These are phyloP conservation scores for Canavalia ensiformis DNA, from an alignment of 306 rosid species.

Conservation along the genomic window DNA sequence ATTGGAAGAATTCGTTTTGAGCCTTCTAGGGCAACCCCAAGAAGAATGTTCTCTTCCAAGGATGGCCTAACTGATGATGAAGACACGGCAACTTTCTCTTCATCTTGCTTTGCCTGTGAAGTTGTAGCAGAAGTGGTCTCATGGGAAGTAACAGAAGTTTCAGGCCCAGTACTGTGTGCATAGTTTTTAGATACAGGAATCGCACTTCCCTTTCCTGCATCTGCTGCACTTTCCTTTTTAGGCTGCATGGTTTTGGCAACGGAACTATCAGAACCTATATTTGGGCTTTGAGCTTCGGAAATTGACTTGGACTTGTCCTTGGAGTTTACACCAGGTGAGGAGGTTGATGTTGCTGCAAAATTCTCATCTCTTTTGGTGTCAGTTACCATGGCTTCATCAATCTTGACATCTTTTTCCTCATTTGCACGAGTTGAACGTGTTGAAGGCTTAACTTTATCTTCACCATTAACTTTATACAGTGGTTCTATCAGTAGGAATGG, in stretches of 20 bases:
- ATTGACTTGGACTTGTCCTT: conserved; percentile 54
- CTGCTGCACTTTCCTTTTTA: conserved; percentile 60
- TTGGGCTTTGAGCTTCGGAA: conserved; percentile 57
- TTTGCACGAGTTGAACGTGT: conserved; percentile 58
- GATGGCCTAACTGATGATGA: conserved; percentile 56
- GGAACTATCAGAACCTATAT: conserved; percentile 47
- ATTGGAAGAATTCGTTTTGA: conserved; percentile 95
- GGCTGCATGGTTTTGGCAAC: conserved; percentile 58
- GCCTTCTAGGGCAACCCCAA: conserved; percentile 96
- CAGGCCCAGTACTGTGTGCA: conserved; percentile 47
- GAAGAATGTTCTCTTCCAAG: conserved; percentile 89
- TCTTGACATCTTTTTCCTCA: conserved; percentile 74
- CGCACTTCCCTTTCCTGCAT: conserved; percentile 56
- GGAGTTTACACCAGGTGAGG: conserved; percentile 49
- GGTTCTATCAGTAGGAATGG: conserved; percentile 84
- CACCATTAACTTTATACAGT: conserved; percentile 76
- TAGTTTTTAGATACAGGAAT: conserved; percentile 53
- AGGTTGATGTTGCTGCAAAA: conserved; percentile 44
- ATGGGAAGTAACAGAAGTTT: conserved; percentile 46
- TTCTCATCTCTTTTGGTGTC: conserved; percentile 64
- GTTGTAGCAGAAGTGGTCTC: conserved; percentile 50
- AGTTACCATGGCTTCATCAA: conserved; percentile 57
- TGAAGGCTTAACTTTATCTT: conserved; percentile 75
- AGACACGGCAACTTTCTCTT: conserved; percentile 60
- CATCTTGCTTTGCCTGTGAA: conserved; percentile 68